Evolutionary conservation across 305 asterid species (phyloP).

Genomic region (Fraxinus platypoda): DNA sequence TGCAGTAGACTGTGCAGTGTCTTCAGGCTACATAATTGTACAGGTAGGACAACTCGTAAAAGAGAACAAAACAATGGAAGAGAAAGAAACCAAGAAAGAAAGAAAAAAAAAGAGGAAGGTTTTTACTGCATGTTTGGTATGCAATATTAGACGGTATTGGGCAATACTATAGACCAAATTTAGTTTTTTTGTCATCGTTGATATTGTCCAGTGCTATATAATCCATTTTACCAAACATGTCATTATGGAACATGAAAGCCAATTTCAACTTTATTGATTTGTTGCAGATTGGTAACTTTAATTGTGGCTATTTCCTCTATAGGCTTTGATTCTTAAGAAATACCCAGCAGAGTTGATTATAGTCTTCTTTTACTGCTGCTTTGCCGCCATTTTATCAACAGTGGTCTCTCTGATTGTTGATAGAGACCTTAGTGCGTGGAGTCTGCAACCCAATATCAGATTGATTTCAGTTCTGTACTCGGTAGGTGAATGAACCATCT

Average conservation of each 20-base stretch:
- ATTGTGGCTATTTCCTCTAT: conserved; percentile 20
- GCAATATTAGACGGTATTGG: not conserved
- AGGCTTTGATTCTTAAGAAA: conserved; percentile 66
- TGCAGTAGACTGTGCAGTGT: conserved; percentile 48
- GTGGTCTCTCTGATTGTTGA: conserved; percentile 53
- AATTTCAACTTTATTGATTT: not conserved
- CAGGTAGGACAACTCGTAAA: conserved; percentile 44
- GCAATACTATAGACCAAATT: not conserved
- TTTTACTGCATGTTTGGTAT: not conserved
- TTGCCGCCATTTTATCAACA: conserved; percentile 70
- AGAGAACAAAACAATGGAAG: not conserved
- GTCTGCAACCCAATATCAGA: conserved; percentile 62
- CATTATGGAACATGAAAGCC: not conserved
- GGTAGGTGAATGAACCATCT: conserved; percentile 39
- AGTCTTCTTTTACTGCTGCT: conserved; percentile 85
- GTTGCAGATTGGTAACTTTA: not conserved
- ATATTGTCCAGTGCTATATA: not conserved
- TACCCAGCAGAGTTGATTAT: conserved; percentile 76
- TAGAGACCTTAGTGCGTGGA: conserved; percentile 60
- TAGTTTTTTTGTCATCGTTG: not conserved
- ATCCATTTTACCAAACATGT: not conserved
- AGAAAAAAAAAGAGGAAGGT: not conserved
- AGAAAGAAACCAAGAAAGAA: not conserved
- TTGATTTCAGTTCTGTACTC: conserved; percentile 71
- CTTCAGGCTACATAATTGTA: conserved; percentile 65